Conservation (phyloP, 1,284 basidiomycete genomes). For the Malassezia pachydermatis region DNA sequence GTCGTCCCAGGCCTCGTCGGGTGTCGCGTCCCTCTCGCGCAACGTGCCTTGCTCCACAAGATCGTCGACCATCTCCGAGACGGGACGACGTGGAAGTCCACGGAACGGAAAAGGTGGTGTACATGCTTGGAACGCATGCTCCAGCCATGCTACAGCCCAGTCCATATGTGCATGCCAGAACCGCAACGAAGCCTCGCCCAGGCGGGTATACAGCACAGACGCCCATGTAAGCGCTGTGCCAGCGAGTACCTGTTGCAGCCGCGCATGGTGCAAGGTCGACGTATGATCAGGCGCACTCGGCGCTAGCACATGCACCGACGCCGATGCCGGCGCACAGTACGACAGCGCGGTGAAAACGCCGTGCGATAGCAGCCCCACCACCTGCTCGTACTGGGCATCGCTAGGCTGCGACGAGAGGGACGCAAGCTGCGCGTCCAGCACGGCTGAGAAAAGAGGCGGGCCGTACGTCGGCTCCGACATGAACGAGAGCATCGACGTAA, state of each 20-base stretch:
- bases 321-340: conserved; percentile 17
- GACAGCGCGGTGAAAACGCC: conserved; percentile 10
- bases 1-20: background rate
- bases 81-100: background rate
- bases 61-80: conserved; percentile 8
- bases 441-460: background rate
- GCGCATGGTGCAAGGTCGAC: conserved; percentile 4
- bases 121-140: conserved; percentile 5
- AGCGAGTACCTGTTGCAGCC: conserved; percentile 13
- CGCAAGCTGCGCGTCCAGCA: conserved; percentile 1
- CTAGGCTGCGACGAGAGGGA: background rate
- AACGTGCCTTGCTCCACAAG: background rate
- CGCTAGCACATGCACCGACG: conserved; percentile 1
- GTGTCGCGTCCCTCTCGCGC: background rate
- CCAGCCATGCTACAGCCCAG: conserved; percentile 9
- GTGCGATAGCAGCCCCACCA: conserved; percentile 6
- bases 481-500: conserved; percentile 2
- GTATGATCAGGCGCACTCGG: background rate
- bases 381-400: background rate
- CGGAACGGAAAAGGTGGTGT: background rate
- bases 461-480: conserved; percentile 11
- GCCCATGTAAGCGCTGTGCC: background rate
- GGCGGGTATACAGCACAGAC: background rate
- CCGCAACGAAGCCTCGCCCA: conserved; percentile 6
- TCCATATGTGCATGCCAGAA: conserved; percentile 18